phyloP scores from a whole-genome alignment of 2,329 filamentous ascomycete species.

The Fusarium floridanum region DNA sequence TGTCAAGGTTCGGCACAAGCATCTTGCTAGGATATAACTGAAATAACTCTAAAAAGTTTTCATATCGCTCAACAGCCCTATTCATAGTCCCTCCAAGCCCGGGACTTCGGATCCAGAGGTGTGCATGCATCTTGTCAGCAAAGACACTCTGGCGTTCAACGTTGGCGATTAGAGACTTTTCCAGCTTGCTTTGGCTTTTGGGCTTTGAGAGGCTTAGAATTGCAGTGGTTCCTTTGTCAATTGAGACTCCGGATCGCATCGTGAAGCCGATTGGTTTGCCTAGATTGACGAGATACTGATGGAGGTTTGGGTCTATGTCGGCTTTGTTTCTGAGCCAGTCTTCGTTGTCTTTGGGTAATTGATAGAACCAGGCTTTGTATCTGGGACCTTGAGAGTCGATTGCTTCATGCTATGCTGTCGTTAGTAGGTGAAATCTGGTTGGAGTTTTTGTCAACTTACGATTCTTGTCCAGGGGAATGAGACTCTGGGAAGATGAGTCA shows the following conservation, averaged over 20 bases:
- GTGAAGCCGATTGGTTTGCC: constrained; percentile 11
- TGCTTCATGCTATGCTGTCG: constrained; percentile 15
- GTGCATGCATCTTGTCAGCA: constrained; percentile 54
- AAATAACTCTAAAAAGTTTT: constrained; percentile 53
- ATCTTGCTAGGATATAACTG: constrained; percentile 51
- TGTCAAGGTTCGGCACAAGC: constrained; percentile 55
- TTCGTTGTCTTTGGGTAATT: neutral
- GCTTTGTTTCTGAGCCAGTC: constrained; percentile 4
- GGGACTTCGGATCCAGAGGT: constrained; percentile 55
- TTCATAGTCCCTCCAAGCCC: constrained; percentile 50
- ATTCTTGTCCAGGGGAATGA: constrained; percentile 35
- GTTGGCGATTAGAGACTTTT: constrained; percentile 20
- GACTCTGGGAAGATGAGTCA: constrained; percentile 12
- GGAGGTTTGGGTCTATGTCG: constrained; percentile 6
- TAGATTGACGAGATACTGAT: constrained; percentile 9
- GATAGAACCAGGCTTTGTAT: constrained; percentile 22
- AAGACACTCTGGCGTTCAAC: constrained; percentile 52
- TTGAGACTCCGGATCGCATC: neutral
- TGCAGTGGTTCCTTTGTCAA: neutral
- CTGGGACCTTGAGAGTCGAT: constrained; percentile 32
- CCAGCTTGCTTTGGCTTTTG: neutral
- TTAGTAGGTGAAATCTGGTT: neutral
- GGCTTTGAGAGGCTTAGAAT: neutral
- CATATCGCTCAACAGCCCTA: constrained; percentile 54
- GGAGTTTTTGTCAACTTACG: neutral